Evolutionary conservation across 768 basidiomycete species (phyloP).

Genomic region (Amyloporia xantha): DNA sequence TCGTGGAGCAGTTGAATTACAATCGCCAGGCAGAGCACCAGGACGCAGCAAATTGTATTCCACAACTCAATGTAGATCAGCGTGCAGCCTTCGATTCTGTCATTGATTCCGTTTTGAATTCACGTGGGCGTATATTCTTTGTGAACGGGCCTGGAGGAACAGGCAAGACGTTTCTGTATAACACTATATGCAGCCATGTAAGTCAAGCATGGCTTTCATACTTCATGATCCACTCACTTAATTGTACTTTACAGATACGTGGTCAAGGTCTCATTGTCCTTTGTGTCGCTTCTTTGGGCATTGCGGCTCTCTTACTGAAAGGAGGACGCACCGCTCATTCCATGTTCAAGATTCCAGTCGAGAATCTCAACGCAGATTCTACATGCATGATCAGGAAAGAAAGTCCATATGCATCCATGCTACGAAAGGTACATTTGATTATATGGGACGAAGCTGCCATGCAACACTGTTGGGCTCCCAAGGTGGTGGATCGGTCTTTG

Average conservation of each 20-base stretch:
- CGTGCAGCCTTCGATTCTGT: constrained; percentile 14
- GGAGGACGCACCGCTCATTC: constrained; percentile 44
- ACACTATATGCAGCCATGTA: constrained; percentile 26
- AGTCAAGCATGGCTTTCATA: no score
- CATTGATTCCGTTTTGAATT: constrained; percentile 8
- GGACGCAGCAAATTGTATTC: not conserved
- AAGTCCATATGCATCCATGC: constrained; percentile 23
- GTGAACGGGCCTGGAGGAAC: constrained; percentile 37
- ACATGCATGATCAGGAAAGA: constrained; percentile 28
- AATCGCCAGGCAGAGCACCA: not conserved
- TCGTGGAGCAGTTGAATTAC: constrained; percentile 27
- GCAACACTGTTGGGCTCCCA: constrained; percentile 31
- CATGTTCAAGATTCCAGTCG: constrained; percentile 41
- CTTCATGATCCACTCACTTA: no score
- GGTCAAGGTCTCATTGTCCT: constrained; percentile 29
- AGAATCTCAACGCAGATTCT: constrained; percentile 24
- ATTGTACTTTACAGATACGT: no score
- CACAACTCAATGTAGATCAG: constrained; percentile 19
- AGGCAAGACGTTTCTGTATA: constrained; percentile 42
- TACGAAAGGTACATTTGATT: constrained; percentile 26
- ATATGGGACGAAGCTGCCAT: constrained; percentile 41
- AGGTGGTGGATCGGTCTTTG: constrained; percentile 35
- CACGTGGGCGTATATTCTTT: constrained; percentile 28
- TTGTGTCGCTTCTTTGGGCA: constrained; percentile 45
- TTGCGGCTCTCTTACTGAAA: constrained; percentile 37